Conservation (phyloP, 495 filamentous ascomycete species). For the Friedmanniomyces endolithicus region DNA sequence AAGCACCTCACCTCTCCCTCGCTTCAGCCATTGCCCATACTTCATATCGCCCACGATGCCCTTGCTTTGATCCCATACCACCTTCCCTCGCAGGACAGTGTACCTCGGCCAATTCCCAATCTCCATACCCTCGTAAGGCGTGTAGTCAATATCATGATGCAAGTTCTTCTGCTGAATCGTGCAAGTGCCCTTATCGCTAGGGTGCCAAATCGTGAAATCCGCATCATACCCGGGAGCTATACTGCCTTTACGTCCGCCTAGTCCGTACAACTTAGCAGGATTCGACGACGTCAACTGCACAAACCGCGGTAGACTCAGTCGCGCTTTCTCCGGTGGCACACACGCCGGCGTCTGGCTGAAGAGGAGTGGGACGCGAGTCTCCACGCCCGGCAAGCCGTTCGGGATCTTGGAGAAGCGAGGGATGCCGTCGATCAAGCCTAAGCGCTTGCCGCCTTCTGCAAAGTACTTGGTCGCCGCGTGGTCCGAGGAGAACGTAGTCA, state of each 20-base stretch:
- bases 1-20: constrained; percentile 22
- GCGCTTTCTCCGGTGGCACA: constrained; percentile 4
- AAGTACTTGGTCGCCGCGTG: constrained; percentile 46
- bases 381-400: constrained; percentile 49
- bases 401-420: constrained; percentile 44
- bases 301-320: constrained; percentile 41
- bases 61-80: constrained; percentile 44
- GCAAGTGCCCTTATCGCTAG: constrained; percentile 32
- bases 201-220: constrained; percentile 44
- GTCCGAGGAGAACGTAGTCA: constrained; percentile 42
- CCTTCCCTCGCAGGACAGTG: constrained; percentile 44
- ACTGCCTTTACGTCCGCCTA: constrained; percentile 44
- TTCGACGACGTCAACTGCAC: constrained; percentile 47
- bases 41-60: constrained; percentile 39
- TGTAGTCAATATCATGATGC: constrained; percentile 50
- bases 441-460: constrained; percentile 38
- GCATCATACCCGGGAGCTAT: constrained; percentile 44
- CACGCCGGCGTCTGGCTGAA: constrained; percentile 18
- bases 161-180: constrained; percentile 39
- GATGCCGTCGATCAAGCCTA: constrained; percentile 32
- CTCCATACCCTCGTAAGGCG: constrained; percentile 45
- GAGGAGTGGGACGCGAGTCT: constrained; percentile 42
- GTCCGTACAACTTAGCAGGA: constrained; percentile 48
- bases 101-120: constrained; percentile 50
- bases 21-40: constrained; percentile 43